A percentile compares a stretch with the other conserved stretches of the same genome.
phyloP scores from a whole-genome alignment of 139 green algal genomes.

The Raphidocelis subcapitata region DNA sequence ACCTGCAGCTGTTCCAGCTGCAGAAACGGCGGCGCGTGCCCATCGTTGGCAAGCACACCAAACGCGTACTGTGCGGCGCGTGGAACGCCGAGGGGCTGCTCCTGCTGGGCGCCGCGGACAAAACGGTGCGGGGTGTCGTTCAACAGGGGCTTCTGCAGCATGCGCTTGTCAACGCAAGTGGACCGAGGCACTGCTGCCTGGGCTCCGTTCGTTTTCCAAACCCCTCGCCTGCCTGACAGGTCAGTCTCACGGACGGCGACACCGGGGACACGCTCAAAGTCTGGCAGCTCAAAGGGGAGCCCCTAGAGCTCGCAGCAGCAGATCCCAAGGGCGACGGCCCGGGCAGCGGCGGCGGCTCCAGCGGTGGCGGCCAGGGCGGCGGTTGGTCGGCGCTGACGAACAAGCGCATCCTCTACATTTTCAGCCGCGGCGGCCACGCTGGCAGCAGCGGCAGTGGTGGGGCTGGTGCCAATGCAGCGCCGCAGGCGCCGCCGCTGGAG shows the following conservation, averaged over 20 bases:
- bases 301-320: constrained; percentile 17
- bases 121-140: constrained; percentile 22
- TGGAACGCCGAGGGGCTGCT: constrained; percentile 42
- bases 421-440: background rate
- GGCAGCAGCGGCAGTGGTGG: background rate
- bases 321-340: constrained; percentile 12
- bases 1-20: constrained; percentile 56
- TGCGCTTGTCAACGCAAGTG: background rate
- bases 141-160: background rate
- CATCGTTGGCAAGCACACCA: constrained; percentile 55
- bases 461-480: background rate
- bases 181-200: no score
- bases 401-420: constrained; percentile 28
- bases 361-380: no score
- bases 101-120: constrained; percentile 41
- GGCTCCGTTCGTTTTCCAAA: no score
- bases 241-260: constrained; percentile 7
- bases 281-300: constrained; percentile 16
- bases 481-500: constrained; percentile 55
- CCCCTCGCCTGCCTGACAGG: constrained; percentile 7
- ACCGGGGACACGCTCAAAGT: constrained; percentile 23
- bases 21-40: constrained; percentile 32
- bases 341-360: background rate
- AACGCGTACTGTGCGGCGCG: constrained; percentile 35
- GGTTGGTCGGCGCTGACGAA: constrained; percentile 8